phyloP scores from a whole-genome alignment of 108 stramenopile species.

The Stephanodiscus triporus region DNA sequence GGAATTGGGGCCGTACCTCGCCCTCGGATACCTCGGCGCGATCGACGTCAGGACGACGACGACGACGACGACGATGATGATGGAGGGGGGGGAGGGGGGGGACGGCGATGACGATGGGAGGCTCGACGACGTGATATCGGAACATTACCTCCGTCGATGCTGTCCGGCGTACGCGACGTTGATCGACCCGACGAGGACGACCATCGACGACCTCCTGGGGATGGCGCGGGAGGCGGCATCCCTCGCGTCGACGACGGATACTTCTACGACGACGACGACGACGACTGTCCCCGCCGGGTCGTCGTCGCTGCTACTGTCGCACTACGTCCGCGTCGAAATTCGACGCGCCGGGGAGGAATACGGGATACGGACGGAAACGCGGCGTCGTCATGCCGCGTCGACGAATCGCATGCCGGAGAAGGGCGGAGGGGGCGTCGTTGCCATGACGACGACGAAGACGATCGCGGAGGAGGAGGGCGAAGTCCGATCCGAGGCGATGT shows the following conservation, averaged over 20 bases:
- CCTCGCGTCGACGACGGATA: slow-evolving; percentile 1
- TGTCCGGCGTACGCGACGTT: background rate
- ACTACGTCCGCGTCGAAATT: slow-evolving; percentile 27
- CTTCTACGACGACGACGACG: slow-evolving; percentile 2
- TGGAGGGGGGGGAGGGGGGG: background rate
- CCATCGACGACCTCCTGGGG: background rate
- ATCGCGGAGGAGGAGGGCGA: slow-evolving; percentile 15
- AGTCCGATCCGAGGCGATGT: slow-evolving; percentile 13
- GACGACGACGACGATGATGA: slow-evolving; percentile 10
- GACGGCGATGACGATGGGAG: slow-evolving; percentile 14
- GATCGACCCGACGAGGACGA: background rate
- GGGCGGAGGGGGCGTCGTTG: background rate
- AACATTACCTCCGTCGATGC: background rate
- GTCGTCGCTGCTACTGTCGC: background rate
- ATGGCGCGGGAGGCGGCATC: background rate
- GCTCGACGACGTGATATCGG: background rate
- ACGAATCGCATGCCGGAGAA: slow-evolving; percentile 42
- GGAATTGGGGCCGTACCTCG: slow-evolving; percentile 53
- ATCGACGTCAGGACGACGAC: slow-evolving; percentile 2
- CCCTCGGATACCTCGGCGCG: slow-evolving; percentile 47
- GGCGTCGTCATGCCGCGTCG: slow-evolving; percentile 13
- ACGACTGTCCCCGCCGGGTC: background rate
- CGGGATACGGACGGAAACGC: slow-evolving; percentile 27
- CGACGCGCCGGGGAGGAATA: slow-evolving; percentile 19
- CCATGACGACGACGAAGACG: background rate